Evolutionary conservation across 352 stramenopile genomes (phyloP), one percentile per base, ranked within the genome.

Genomic region (Phytopythium delawarense): DNA sequence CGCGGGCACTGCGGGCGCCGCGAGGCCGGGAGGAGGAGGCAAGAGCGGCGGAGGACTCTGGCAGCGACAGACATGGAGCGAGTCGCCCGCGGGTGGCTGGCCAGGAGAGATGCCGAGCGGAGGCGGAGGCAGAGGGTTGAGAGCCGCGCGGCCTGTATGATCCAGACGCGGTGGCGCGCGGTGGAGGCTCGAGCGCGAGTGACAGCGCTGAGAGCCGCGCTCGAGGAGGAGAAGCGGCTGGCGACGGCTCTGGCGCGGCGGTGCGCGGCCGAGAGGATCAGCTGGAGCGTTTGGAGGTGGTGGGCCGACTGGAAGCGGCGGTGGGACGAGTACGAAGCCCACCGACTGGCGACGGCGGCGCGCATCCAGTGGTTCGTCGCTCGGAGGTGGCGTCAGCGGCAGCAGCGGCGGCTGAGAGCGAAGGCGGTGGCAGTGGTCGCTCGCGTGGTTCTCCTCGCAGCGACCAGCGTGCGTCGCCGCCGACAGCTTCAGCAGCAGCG

Each of bases 261-360:
- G 7, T 9, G 20, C 7, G 42, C 42, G 4, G 34, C 35, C 53
- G 18, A 37, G 15, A 55, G 52, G 20, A 69, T 92, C n/a, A 76
- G 87, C 50, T 67, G 65, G 44, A 59, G 58, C 13, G 61, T 77
- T 12, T 56, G 61, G 1, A 30, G 54, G 23, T 86, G 84, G 63
- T 51, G 81, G 25, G 25, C 13, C 25, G 48, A 18, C 15, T 32
- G 48, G 13, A 18, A 23, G 46, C 12, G 46, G 0, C 21, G 46
- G 23, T 11, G 46, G 23, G 46, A 28, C 20, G 46, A 4, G 21
- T 9, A 34, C 46, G 23, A 52, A 16, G 46, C 46, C 13, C 4
- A 7, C 4, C 21, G 46, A 11, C 0, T 28, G 46, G 21, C 23
- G 21, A 28, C 46, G 12, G 74, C 74, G 54, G 66, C 72, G 1